Percentiles rank a stretch among this genome's conserved stretches.
phyloP scores from a whole-genome alignment of 2,329 filamentous ascomycete genomes.

The Fusarium ambrosium region DNA sequence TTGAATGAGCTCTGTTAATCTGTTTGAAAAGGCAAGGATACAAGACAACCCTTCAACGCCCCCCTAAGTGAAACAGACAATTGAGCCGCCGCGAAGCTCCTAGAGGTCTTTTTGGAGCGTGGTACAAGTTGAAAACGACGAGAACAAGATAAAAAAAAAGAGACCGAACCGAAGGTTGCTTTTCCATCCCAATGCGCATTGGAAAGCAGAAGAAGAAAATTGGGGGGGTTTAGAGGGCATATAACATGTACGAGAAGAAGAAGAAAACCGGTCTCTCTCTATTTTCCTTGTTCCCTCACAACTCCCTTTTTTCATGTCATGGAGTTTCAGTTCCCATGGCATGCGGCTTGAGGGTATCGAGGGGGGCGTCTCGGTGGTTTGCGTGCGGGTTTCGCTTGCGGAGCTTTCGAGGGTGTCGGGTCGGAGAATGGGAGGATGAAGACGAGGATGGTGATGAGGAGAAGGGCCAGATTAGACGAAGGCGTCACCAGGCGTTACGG shows the following conservation, averaged over 20 bases:
- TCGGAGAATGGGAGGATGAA: conserved; percentile 24
- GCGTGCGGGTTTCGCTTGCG: conserved; percentile 44
- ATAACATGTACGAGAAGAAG: conserved; percentile 33
- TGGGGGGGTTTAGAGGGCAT: background rate
- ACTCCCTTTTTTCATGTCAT: background rate
- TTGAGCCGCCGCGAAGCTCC: conserved; percentile 7
- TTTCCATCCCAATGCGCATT: conserved; percentile 8
- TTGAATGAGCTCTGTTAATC: background rate
- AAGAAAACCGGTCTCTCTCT: background rate
- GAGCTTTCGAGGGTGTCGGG: conserved; percentile 43
- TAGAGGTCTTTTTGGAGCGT: background rate
- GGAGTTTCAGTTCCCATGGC: conserved; percentile 1
- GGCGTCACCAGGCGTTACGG: conserved; percentile 83
- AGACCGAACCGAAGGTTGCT: conserved; percentile 21
- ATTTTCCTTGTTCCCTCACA: background rate
- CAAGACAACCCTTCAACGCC: conserved; percentile 24
- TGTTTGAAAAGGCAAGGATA: conserved; percentile 10
- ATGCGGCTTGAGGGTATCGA: conserved; percentile 28
- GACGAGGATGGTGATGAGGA: conserved; percentile 35
- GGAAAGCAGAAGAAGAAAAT: conserved; percentile 2
- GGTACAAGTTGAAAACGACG: background rate
- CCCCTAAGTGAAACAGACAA: conserved; percentile 11
- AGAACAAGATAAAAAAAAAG: conserved; percentile 8
- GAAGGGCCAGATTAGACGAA: conserved; percentile 41
- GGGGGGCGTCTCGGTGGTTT: conserved; percentile 37